Percentiles rank a stretch among this genome's conserved stretches.
phyloP scores from a whole-genome alignment of 2,329 filamentous ascomycete genomes.

The Paraconiothyrium brasiliense region DNA sequence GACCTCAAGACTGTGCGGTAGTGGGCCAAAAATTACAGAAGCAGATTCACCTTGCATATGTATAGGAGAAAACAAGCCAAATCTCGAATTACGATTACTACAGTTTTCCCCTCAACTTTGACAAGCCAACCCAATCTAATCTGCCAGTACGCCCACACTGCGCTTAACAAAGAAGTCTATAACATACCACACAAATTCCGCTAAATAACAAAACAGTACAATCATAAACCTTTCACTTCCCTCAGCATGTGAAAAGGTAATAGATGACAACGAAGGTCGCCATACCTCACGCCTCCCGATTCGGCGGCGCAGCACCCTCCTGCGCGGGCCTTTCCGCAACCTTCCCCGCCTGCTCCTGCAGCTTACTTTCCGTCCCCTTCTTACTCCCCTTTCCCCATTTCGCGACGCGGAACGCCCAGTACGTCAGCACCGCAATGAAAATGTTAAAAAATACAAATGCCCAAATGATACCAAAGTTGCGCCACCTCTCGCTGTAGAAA shows the following conservation, averaged over 20 bases:
- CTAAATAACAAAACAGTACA: neutral
- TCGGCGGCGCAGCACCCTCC: slow-evolving; percentile 19
- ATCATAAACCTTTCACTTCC: neutral
- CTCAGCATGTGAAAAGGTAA: neutral
- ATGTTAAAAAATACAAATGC: slow-evolving; percentile 72
- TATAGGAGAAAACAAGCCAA: neutral
- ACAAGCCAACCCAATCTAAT: neutral
- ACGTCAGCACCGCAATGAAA: slow-evolving; percentile 64
- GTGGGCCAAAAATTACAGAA: too few relatives aligned
- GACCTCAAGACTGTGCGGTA: neutral
- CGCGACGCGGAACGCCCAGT: slow-evolving; percentile 55
- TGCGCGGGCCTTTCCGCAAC: slow-evolving; percentile 13
- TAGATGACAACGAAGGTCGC: neutral
- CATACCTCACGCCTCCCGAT: slow-evolving; percentile 8
- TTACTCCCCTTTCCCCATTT: slow-evolving; percentile 22
- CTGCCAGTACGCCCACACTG: neutral
- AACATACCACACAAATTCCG: neutral
- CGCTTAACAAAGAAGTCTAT: neutral
- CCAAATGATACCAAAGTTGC: slow-evolving; percentile 75
- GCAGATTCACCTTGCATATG: neutral
- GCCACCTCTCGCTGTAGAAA: slow-evolving; percentile 63
- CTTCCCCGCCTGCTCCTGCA: slow-evolving; percentile 11
- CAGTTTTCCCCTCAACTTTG: neutral
- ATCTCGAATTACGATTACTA: neutral
- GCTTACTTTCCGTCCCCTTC: slow-evolving; percentile 14